Percentiles rank a stretch among this genome's conserved stretches.
Evolutionary conservation across 192 early-diverging fungal species (phyloP).

Genomic region (Umbelopsis sp.): DNA sequence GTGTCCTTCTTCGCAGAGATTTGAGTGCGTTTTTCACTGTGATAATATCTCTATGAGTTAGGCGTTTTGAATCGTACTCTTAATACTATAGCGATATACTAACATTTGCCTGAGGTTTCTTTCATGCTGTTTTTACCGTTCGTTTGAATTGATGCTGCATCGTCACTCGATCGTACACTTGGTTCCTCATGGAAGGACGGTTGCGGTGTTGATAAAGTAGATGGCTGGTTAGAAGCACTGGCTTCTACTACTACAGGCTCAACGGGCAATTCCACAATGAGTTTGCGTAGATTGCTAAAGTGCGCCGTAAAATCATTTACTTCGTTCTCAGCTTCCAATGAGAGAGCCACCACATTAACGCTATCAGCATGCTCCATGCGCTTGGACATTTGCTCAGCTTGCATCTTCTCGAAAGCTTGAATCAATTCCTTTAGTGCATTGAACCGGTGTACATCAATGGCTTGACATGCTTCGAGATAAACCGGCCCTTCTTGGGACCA

Average conservation of each 20-base stretch:
- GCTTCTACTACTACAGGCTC: not conserved
- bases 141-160: constrained; percentile 12
- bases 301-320: constrained; percentile 12
- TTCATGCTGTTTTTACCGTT: constrained; percentile 22
- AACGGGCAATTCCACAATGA: no score
- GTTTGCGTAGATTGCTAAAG: not conserved
- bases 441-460: constrained; percentile 34
- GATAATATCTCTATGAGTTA: no score
- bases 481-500: constrained; percentile 21
- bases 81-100: not conserved
- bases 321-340: constrained; percentile 7
- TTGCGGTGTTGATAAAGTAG: not conserved
- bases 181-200: constrained; percentile 1
- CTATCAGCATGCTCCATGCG: constrained; percentile 25
- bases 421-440: constrained; percentile 19
- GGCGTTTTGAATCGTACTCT: not conserved
- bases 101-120: constrained; percentile 16
- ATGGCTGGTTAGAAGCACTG: not conserved
- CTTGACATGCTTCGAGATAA: constrained; percentile 23
- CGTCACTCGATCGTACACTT: constrained; percentile 13
- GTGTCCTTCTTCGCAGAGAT: constrained; percentile 14
- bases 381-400: constrained; percentile 32
- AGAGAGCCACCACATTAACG: not conserved
- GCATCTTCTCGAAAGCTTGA: constrained; percentile 28
- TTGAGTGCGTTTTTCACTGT: constrained; percentile 21